phyloP scores from a whole-genome alignment of 1,284 basidiomycete species.

The Rhodotorula sp. region DNA sequence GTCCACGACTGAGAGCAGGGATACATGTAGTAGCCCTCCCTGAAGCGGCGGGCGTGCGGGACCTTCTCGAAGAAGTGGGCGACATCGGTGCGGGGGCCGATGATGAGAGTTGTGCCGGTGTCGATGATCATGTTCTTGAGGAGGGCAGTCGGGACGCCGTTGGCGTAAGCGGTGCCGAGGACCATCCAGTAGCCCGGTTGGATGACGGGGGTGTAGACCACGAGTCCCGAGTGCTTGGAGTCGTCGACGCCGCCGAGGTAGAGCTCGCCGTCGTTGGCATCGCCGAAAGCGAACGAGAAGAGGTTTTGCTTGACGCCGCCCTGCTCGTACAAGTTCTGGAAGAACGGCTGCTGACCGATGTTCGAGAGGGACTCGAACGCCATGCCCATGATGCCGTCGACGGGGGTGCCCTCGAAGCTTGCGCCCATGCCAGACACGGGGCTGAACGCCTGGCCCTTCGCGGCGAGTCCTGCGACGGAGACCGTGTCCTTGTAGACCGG shows the following conservation, averaged over 20 bases:
- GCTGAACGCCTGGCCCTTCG: slow-evolving; percentile 47
- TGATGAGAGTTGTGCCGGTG: slow-evolving; percentile 55
- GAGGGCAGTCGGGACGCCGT: slow-evolving; percentile 22
- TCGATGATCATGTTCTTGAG: slow-evolving; percentile 54
- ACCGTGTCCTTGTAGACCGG: slow-evolving; percentile 58
- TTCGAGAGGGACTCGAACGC: slow-evolving; percentile 44
- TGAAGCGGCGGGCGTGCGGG: slow-evolving; percentile 49
- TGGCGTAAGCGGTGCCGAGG: slow-evolving; percentile 23
- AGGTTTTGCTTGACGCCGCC: slow-evolving; percentile 49
- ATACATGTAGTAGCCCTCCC: slow-evolving; percentile 37
- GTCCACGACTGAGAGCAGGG: background rate
- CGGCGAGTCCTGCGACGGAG: slow-evolving; percentile 47
- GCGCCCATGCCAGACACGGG: slow-evolving; percentile 44
- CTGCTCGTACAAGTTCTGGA: slow-evolving; percentile 45
- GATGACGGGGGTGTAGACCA: slow-evolving; percentile 9
- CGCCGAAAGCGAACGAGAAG: slow-evolving; percentile 59
- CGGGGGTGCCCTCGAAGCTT: slow-evolving; percentile 32
- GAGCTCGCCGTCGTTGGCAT: slow-evolving; percentile 52
- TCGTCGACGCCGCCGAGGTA: slow-evolving; percentile 59
- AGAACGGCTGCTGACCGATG: slow-evolving; percentile 40
- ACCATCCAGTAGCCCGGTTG: slow-evolving; percentile 46
- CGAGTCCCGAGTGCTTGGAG: background rate
- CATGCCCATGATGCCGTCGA: slow-evolving; percentile 48
- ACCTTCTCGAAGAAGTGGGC: slow-evolving; percentile 53
- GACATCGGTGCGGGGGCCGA: slow-evolving; percentile 48